These are phyloP conservation scores for Colletotrichum filicis DNA, from an alignment of 2,329 filamentous ascomycete genomes.

Conservation along the genomic window DNA sequence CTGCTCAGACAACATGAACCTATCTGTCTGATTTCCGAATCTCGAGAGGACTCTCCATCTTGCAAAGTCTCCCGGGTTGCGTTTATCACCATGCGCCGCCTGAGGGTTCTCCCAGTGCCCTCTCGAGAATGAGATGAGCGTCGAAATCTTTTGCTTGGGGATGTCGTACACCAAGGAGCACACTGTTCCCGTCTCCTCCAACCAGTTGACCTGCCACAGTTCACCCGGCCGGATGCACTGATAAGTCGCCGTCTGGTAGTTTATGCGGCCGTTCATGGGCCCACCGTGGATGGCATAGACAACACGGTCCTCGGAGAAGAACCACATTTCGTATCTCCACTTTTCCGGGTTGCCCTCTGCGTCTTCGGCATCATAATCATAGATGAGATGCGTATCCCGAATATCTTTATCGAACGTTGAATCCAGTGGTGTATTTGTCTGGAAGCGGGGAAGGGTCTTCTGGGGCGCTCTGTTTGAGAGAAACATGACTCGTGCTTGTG, in stretches of 20 bases:
- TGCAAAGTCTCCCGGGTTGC: conserved; percentile 59
- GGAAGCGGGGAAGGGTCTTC: conserved; percentile 33
- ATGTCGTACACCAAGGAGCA: conserved; percentile 68
- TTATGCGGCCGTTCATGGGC: conserved; percentile 65
- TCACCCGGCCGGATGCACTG: conserved; percentile 68
- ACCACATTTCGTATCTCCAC: conserved; percentile 73
- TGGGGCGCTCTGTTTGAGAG: conserved; percentile 27
- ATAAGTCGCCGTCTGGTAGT: conserved; percentile 65
- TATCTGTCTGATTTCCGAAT: conserved; percentile 60
- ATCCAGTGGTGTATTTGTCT: conserved; percentile 35
- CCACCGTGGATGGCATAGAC: conserved; percentile 70
- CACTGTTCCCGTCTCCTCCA: conserved; percentile 69
- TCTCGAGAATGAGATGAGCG: conserved; percentile 63
- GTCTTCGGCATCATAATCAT: conserved; percentile 65
- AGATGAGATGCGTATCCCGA: conserved; percentile 63
- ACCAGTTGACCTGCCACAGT: conserved; percentile 70
- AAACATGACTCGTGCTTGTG: conserved; percentile 29
- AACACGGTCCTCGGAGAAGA: conserved; percentile 63
- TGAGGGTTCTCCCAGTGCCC: conserved; percentile 64
- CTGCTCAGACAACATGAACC: conserved; percentile 64
- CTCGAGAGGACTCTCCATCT: conserved; percentile 61
- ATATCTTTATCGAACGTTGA: conserved; percentile 61
- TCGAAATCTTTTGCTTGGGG: conserved; percentile 57
- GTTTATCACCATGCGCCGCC: conserved; percentile 66
- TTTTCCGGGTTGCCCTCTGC: conserved; percentile 61